phyloP scores from a whole-genome alignment of 2,329 filamentous ascomycete genomes.

The Aspergillus fischeri region DNA sequence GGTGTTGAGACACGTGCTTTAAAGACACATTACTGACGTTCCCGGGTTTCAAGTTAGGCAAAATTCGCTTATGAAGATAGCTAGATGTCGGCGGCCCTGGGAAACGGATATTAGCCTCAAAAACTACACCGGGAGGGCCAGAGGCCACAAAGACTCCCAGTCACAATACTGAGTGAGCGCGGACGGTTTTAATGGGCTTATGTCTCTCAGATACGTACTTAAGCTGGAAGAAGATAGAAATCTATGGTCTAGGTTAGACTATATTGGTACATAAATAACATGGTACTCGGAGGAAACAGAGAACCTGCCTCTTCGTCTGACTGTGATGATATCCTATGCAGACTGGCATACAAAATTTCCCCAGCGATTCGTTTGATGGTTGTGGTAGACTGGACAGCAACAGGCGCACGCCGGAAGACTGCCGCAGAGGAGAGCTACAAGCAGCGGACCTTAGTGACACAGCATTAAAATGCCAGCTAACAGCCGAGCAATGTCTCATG shows the following conservation, averaged over 20 bases:
- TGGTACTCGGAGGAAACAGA: not conserved
- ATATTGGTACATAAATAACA: not conserved
- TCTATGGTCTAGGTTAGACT: slow-evolving; percentile 13
- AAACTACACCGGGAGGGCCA: not conserved
- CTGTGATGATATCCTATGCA: not conserved
- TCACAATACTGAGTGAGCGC: not conserved
- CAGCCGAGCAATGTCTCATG: slow-evolving; percentile 7
- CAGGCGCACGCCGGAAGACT: not conserved
- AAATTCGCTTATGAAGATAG: not conserved
- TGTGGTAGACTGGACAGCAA: not conserved
- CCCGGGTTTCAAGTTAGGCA: not conserved
- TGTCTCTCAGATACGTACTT: slow-evolving; percentile 6
- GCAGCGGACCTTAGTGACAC: slow-evolving; percentile 2
- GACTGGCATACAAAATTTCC: slow-evolving; percentile 3
- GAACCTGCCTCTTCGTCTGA: slow-evolving; percentile 16
- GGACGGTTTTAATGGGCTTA: not conserved
- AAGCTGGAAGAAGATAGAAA: slow-evolving; percentile 1
- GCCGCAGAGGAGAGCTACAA: slow-evolving; percentile 1
- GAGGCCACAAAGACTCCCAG: not conserved
- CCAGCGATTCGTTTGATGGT: not conserved
- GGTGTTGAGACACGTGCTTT: not conserved
- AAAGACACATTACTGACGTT: slow-evolving; percentile 7
- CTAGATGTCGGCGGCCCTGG: not conserved
- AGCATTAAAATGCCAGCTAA: slow-evolving; percentile 12
- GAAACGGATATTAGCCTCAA: not conserved